Percentiles rank a stretch among this genome's conserved stretches.
These are phyloP conservation scores for Marchantia polymorpha DNA, from an alignment of 225 moss, liverwort and hornwort species.

Conservation along the genomic window DNA sequence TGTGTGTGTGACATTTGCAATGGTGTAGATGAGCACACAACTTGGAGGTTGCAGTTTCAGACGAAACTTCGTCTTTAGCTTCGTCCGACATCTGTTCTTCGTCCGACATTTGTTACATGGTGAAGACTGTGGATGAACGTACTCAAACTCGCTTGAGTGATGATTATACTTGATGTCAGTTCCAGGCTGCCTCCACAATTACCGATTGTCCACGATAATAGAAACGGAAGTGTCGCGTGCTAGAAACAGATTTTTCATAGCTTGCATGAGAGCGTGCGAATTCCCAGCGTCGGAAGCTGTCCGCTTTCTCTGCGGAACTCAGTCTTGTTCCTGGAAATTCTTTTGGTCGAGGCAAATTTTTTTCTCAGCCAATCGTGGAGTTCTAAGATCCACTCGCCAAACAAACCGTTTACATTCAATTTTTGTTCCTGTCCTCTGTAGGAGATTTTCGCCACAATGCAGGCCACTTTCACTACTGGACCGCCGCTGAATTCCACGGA, in stretches of 20 bases:
- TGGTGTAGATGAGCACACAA: not conserved
- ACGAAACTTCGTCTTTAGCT: not conserved
- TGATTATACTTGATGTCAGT: not conserved
- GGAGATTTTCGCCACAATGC: conserved; percentile 27
- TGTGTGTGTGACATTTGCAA: not conserved
- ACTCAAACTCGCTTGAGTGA: not conserved
- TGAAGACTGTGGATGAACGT: not conserved
- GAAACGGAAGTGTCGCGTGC: not conserved
- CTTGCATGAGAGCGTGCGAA: not conserved
- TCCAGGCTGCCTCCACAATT: not conserved
- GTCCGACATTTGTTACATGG: not conserved
- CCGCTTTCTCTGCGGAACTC: not conserved
- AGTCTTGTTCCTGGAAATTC: not conserved
- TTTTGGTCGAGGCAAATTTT: not conserved
- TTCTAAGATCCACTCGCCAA: not conserved
- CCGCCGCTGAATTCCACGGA: conserved; percentile 8
- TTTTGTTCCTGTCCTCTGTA: conserved; percentile 11
- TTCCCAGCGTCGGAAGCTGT: not conserved
- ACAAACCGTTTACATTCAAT: not conserved
- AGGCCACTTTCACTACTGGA: conserved; percentile 11
- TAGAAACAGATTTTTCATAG: not conserved
- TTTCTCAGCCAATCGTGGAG: not conserved
- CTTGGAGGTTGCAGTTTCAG: not conserved
- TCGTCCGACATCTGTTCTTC: not conserved
- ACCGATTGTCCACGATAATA: not conserved